phyloP scores from a whole-genome alignment of 495 filamentous ascomycete genomes.

The Pseudoneurospora amorphoporcata region DNA sequence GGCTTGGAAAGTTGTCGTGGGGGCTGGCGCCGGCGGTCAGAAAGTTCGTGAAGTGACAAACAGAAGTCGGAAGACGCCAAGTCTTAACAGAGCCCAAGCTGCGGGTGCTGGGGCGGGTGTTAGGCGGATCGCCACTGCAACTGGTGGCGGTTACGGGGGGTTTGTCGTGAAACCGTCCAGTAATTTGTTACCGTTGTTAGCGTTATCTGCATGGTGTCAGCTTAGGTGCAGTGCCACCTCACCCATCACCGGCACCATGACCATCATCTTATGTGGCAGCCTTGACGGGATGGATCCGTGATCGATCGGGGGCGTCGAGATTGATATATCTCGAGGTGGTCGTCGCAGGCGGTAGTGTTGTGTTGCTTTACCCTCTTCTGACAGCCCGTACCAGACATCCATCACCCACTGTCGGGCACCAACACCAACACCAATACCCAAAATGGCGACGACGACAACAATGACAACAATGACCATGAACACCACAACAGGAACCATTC shows the following conservation, averaged over 20 bases:
- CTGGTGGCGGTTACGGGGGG: not conserved
- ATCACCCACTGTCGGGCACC: not conserved
- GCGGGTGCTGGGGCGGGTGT: not conserved
- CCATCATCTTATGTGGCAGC: not conserved
- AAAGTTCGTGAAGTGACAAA: not conserved
- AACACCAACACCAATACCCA: not conserved
- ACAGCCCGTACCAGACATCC: not conserved
- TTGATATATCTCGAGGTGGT: not conserved
- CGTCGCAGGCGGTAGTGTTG: not conserved
- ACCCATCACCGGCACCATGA: not conserved
- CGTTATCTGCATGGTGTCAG: not conserved
- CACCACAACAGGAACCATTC: not conserved
- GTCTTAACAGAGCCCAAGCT: not conserved
- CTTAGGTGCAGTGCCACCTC: not conserved
- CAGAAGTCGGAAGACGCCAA: not conserved
- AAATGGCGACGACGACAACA: not conserved
- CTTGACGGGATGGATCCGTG: not conserved
- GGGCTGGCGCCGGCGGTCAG: not conserved
- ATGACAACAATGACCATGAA: not conserved
- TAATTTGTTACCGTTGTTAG: not conserved
- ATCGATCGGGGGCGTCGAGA: not conserved
- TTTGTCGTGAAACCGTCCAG: not conserved
- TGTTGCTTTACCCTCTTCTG: not conserved
- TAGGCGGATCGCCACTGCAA: not conserved
- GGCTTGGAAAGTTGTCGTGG: not conserved